Conservation (phyloP, 2,329 filamentous ascomycete species). For the Colletotrichum lentis region DNA sequence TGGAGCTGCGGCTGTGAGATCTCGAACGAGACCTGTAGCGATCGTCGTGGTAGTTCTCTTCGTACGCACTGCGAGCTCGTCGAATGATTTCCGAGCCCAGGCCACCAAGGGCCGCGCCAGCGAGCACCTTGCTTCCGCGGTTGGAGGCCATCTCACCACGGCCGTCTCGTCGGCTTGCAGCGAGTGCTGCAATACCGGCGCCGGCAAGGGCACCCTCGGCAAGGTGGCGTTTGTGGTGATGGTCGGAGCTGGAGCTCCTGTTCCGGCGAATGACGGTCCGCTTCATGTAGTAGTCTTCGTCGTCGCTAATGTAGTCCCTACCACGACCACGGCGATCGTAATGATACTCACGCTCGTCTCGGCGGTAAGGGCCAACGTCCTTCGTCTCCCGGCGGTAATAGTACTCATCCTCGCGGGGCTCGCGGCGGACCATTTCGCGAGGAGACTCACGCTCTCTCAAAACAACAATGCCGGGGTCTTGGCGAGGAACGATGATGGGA, state of each 20-base stretch:
- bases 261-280: conserved; percentile 61
- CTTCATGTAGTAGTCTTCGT: conserved; percentile 54
- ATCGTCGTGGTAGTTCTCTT: conserved; percentile 49
- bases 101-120: conserved; percentile 69
- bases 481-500: conserved; percentile 59
- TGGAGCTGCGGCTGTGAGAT: conserved; percentile 46
- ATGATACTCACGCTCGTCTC: conserved; percentile 43
- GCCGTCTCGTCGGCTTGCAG: conserved; percentile 62
- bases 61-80: conserved; percentile 68
- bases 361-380: conserved; percentile 49
- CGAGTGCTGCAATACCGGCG: conserved; percentile 67
- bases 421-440: conserved; percentile 49
- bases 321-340: conserved; percentile 48
- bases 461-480: conserved; percentile 56
- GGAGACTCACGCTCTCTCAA: conserved; percentile 53
- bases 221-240: conserved; percentile 65
- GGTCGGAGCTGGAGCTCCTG: conserved; percentile 57
- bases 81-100: conserved; percentile 68
- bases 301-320: conserved; percentile 50
- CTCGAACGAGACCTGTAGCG: conserved; percentile 53
- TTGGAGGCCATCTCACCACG: conserved; percentile 60
- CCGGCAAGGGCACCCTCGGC: conserved; percentile 72
- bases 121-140: conserved; percentile 66
- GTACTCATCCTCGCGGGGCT: conserved; percentile 59
- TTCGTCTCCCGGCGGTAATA: conserved; percentile 60